A percentile compares a stretch with the other conserved stretches of the same genome.
Conservation (phyloP, 768 basidiomycete species). For the Harrya chromipes region DNA sequence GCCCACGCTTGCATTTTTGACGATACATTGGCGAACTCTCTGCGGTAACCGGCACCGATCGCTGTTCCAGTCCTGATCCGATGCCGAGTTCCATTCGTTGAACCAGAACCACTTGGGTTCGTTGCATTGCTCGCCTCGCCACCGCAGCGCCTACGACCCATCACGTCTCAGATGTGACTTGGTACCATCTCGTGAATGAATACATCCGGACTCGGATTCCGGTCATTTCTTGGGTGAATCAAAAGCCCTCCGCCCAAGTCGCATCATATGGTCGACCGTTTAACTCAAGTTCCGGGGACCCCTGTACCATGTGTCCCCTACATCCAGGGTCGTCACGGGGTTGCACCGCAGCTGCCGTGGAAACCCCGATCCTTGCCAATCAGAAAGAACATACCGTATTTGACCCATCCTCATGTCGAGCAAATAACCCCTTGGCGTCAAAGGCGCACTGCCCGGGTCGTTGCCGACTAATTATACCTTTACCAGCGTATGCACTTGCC, state of each 20-base stretch:
- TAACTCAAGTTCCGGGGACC: slow-evolving; percentile 19
- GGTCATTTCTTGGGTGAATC: not conserved
- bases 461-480: slow-evolving; percentile 10
- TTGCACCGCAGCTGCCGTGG: slow-evolving; percentile 15
- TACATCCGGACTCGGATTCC: slow-evolving; percentile 10
- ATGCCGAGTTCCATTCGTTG: not conserved
- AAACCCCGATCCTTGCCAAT: slow-evolving; percentile 18
- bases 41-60: slow-evolving; percentile 19
- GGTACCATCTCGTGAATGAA: too few relatives aligned
- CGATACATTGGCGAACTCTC: slow-evolving; percentile 1
- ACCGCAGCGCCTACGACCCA: too few relatives aligned
- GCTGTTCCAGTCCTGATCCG: slow-evolving; percentile 8
- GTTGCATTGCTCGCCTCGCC: too few relatives aligned
- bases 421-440: too few relatives aligned
- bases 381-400: slow-evolving; percentile 12
- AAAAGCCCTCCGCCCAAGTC: slow-evolving; percentile 30
- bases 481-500: slow-evolving; percentile 4
- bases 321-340: slow-evolving; percentile 26
- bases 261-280: slow-evolving; percentile 18
- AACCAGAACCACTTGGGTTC: too few relatives aligned
- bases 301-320: slow-evolving; percentile 7
- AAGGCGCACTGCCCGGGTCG: too few relatives aligned
- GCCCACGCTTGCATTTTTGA: slow-evolving; percentile 3
- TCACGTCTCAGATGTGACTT: too few relatives aligned
- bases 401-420: slow-evolving; percentile 1